Conservation (phyloP, 2,329 filamentous ascomycete genomes). For the Calonectria pseudoreteaudii region DNA sequence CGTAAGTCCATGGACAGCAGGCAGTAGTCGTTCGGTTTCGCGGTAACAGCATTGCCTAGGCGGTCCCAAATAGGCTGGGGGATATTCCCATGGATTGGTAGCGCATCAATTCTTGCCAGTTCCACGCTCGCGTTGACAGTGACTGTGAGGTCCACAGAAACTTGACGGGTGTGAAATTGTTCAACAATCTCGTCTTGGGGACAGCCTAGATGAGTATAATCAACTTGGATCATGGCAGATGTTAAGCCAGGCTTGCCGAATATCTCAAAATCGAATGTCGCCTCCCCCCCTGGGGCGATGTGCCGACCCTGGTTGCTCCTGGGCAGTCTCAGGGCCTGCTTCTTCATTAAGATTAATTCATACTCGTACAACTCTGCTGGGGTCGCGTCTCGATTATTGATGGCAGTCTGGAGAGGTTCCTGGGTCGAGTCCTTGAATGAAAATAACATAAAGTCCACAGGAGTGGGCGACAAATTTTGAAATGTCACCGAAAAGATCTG, state of each 20-base stretch:
- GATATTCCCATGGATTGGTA: constrained; percentile 77
- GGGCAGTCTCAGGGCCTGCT: constrained; percentile 73
- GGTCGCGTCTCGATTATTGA: constrained; percentile 81
- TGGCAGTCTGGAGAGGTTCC: constrained; percentile 77
- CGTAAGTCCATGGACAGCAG: constrained; percentile 85
- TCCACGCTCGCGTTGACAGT: constrained; percentile 95
- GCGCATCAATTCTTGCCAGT: constrained; percentile 80
- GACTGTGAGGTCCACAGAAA: constrained; percentile 83
- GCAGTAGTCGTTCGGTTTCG: constrained; percentile 74
- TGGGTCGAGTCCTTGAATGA: constrained; percentile 93
- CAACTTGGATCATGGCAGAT: constrained; percentile 82
- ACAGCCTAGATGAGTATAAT: constrained; percentile 86
- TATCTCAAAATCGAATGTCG: constrained; percentile 85
- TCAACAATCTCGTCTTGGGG: constrained; percentile 75
- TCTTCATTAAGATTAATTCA: constrained; percentile 81
- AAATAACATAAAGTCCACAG: constrained; percentile 87
- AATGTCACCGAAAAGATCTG: constrained; percentile 83
- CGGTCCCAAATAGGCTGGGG: constrained; percentile 70
- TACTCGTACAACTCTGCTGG: constrained; percentile 87
- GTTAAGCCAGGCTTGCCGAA: constrained; percentile 88
- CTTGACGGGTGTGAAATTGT: constrained; percentile 85
- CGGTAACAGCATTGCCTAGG: constrained; percentile 48
- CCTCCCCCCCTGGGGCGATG: constrained; percentile 75
- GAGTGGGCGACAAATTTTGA: constrained; percentile 80
- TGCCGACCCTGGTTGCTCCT: constrained; percentile 64